Evolutionary conservation across 352 stramenopile species (phyloP).

Genomic region (Phytophthora pistaciae): DNA sequence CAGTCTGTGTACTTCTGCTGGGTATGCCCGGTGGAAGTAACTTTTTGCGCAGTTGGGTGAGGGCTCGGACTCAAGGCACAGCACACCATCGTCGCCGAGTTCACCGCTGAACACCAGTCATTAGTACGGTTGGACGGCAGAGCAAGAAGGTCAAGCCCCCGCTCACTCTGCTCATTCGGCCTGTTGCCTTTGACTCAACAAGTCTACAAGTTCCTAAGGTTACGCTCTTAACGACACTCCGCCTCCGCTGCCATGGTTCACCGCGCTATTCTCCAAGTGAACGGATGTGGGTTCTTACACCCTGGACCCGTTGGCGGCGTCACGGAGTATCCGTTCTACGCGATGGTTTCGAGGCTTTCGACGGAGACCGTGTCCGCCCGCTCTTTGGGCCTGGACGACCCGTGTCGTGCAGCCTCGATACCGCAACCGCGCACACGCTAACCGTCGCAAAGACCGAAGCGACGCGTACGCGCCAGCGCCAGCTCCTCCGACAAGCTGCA

Average conservation of each 20-base stretch:
- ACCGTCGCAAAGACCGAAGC: conserved; percentile 10
- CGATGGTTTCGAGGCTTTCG: conserved; percentile 4
- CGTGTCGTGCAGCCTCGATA: neutral
- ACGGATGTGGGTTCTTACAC: conserved; percentile 8
- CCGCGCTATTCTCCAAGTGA: conserved; percentile 5
- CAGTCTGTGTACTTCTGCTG: neutral
- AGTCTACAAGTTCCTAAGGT: neutral
- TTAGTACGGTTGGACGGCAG: neutral
- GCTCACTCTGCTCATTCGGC: neutral
- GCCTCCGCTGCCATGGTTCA: conserved; percentile 1
- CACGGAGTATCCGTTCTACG: conserved; percentile 20
- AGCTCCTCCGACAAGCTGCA: conserved; percentile 9
- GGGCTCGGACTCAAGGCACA: neutral
- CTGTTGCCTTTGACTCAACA: neutral
- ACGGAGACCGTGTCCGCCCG: neutral
- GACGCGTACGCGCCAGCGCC: neutral
- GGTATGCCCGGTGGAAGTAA: neutral
- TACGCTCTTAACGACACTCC: neutral
- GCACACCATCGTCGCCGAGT: neutral
- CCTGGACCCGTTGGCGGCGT: conserved; percentile 15
- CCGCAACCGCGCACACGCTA: too few species aligned
- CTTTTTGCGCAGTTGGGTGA: neutral
- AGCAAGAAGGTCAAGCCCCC: neutral
- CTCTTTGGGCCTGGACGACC: neutral
- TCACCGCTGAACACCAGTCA: neutral